These are phyloP conservation scores for Neopestalotiopsis sp. DNA, from an alignment of 2,329 filamentous ascomycete genomes.

Conservation along the genomic window DNA sequence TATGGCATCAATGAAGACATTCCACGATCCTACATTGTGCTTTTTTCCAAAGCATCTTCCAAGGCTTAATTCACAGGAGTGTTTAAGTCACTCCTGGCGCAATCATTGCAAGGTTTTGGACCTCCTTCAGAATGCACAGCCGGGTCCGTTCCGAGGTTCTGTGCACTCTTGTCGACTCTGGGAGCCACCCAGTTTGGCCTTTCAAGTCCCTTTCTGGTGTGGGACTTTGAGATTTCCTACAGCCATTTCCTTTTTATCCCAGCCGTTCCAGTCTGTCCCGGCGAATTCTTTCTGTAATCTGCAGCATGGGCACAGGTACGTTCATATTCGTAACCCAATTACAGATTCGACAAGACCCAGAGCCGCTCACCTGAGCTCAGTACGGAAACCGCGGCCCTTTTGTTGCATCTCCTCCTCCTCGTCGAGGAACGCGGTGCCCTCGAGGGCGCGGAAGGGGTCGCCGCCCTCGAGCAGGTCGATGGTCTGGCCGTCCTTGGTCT, in stretches of 20 bases:
- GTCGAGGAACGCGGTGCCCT: conserved; percentile 47
- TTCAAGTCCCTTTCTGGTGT: neutral
- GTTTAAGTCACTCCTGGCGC: neutral
- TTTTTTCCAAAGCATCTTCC: neutral
- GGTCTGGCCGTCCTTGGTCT: conserved; percentile 62
- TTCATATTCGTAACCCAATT: no score
- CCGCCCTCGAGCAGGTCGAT: conserved; percentile 70
- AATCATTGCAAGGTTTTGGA: neutral
- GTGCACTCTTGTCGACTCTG: neutral
- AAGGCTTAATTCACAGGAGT: neutral
- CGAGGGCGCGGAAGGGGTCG: conserved; percentile 69
- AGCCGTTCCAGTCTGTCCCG: neutral
- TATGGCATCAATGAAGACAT: conserved; percentile 12
- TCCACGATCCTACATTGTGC: neutral
- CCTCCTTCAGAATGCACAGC: neutral
- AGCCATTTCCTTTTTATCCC: neutral
- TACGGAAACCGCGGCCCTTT: conserved; percentile 56
- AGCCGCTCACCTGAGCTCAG: conserved; percentile 45
- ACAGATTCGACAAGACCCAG: neutral
- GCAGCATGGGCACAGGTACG: neutral
- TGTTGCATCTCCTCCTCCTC: conserved; percentile 41
- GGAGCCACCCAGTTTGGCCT: neutral
- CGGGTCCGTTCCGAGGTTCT: neutral
- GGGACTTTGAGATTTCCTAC: neutral
- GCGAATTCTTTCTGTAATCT: neutral